A percentile compares a stretch with the other conserved stretches of the same genome.
Evolutionary conservation across 768 basidiomycete genomes (phyloP).

Genomic region (Psilocybe subaeruginosa): DNA sequence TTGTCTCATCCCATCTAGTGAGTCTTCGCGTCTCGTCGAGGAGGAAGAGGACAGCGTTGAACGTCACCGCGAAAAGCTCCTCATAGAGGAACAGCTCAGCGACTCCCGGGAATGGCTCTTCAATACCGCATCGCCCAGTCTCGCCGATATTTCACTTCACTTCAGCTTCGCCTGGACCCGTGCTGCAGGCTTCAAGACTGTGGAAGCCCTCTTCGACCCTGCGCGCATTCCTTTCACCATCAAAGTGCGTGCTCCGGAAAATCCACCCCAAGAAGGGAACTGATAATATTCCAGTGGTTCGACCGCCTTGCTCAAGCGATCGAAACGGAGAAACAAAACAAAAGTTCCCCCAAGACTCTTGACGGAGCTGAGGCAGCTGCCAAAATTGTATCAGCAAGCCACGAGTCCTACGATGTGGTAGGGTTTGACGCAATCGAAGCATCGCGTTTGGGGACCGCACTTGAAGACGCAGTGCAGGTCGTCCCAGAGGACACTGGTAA

Average conservation of each 20-base stretch:
- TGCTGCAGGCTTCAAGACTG: constrained; percentile 28
- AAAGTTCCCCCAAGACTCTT: constrained; percentile 28
- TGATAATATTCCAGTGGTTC: constrained; percentile 45
- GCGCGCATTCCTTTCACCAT: constrained; percentile 40
- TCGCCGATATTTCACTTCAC: constrained; percentile 56
- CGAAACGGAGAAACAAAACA: constrained; percentile 27
- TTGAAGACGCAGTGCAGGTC: constrained; percentile 37
- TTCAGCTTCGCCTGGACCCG: too few relatives aligned
- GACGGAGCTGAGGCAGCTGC: constrained; percentile 46
- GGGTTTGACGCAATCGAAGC: constrained; percentile 53
- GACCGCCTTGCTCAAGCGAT: constrained; percentile 40
- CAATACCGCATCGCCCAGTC: constrained; percentile 51
- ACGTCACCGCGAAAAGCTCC: constrained; percentile 19
- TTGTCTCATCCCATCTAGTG: constrained; percentile 52
- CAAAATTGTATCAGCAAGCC: constrained; percentile 37
- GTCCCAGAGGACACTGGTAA: constrained; percentile 45
- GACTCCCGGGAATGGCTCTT: constrained; percentile 63
- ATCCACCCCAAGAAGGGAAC: neutral
- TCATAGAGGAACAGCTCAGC: constrained; percentile 44
- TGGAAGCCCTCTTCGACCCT: constrained; percentile 39
- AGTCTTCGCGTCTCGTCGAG: constrained; percentile 6
- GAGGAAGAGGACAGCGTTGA: neutral
- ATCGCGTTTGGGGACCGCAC: constrained; percentile 39
- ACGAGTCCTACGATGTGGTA: constrained; percentile 40
- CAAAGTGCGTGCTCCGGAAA: constrained; percentile 32